Evolutionary conservation across 2,329 filamentous ascomycete genomes (phyloP).

Genomic region (Beauveria brongniartii): DNA sequence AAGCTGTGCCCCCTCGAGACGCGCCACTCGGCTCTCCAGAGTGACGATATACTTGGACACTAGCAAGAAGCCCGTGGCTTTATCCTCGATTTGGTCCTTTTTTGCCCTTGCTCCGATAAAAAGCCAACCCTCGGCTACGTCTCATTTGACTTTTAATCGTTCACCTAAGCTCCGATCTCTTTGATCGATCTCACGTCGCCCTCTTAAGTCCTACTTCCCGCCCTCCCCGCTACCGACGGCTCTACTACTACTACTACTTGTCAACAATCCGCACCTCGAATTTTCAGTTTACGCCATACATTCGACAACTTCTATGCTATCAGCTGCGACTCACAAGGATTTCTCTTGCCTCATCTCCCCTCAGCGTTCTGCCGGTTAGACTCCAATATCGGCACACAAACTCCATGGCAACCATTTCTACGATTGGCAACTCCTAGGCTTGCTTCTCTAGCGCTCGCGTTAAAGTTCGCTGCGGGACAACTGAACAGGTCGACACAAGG

Average conservation of each 20-base stretch:
- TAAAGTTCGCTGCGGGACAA: not conserved
- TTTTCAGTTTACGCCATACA: not conserved
- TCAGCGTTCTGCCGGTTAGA: not conserved
- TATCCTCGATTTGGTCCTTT: not conserved
- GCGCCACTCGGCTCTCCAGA: not conserved
- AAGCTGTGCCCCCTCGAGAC: not conserved
- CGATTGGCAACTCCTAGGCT: not conserved
- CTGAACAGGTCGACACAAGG: not conserved
- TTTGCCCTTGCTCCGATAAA: not conserved
- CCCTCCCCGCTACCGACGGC: not conserved
- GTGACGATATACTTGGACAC: not conserved
- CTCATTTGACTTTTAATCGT: not conserved
- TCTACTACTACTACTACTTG: not conserved
- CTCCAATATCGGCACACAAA: not conserved
- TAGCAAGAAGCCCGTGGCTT: not conserved
- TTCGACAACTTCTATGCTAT: not conserved
- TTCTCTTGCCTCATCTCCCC: not conserved
- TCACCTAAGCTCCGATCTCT: not conserved
- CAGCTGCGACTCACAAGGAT: too few species aligned
- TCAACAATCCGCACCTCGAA: not conserved
- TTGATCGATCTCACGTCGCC: not conserved
- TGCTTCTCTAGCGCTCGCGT: not conserved
- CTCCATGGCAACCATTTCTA: not conserved
- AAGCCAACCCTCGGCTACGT: not conserved
- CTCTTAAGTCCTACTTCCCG: not conserved